Evolutionary conservation across 2,329 filamentous ascomycete genomes (phyloP), one percentile per base, ranked within the genome.

Genomic region (Exophiala viscosa): DNA sequence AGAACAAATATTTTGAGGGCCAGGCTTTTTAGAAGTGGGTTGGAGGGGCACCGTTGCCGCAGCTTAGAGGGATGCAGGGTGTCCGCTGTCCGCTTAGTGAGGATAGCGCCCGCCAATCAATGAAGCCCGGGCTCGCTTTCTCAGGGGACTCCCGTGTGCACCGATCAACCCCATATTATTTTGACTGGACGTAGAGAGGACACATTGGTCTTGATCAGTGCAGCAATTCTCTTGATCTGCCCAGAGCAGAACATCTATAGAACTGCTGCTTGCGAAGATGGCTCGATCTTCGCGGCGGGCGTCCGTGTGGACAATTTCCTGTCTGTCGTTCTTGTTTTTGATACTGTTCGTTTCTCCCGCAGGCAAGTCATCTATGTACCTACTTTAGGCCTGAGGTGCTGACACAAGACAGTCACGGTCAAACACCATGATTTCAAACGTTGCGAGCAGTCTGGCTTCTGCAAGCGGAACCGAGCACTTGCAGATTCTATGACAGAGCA

Each of bases 361-460:
- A 73, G 77, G 87, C 88, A 76, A 69, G 81, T 52, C 48, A 13
- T 8, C 32, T 13, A 40, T 15, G 46, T 23, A 42, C 45, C 10
- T n/a, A 8, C n/a, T 44, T 9, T 13, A 33, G 9, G 35, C 14
- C 32, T 33, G n/a, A 36, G 5, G 23, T 54, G 47, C 35, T 59
- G 34, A 49, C 48, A 8, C n/a, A 23, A 33, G 48, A 17, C 62
- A 95, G 90, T 82, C 60, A 79, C 82, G 64, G 93, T 99, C 47
- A 99, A 99, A 75, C 87, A 96, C 68, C 85, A 96, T 65, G 91
- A 95, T 70, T 99, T 97, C 80, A 99, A 97, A 69, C 96, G 87
- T 64, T 99, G 93, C 75, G 76, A 87, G 62, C 92, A 99, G 69
- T 93, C 92, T 3, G 93, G 93, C 65, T 99, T 99, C 76, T 99